phyloP scores from a whole-genome alignment of 2,329 filamentous ascomycete genomes.

The Pezizomycotina sp. region DNA sequence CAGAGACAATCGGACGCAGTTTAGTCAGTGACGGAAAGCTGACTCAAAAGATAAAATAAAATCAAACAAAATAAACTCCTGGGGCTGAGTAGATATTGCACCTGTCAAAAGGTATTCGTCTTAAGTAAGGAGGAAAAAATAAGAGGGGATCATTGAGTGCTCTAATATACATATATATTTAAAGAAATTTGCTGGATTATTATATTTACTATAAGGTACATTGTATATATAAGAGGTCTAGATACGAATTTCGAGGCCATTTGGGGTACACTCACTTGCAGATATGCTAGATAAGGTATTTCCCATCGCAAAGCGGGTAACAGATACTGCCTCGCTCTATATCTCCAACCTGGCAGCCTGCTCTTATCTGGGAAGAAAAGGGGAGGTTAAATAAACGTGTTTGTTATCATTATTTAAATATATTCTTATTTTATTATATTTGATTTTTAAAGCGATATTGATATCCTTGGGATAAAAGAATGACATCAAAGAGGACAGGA shows the following conservation, averaged over 20 bases:
- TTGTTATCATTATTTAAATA: no score
- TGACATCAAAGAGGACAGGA: no score
- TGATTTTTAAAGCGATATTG: no score
- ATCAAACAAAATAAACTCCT: no score
- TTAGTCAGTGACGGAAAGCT: not conserved
- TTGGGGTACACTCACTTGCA: constrained; percentile 41
- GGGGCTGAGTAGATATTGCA: no score
- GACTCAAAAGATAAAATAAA: no score
- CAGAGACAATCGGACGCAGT: not conserved
- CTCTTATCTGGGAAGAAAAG: constrained; percentile 77
- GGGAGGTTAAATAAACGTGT: no score
- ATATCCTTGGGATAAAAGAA: no score
- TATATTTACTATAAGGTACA: not conserved
- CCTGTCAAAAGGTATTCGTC: constrained; percentile 19
- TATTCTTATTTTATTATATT: no score
- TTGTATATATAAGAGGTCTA: not conserved
- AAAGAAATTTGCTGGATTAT: not conserved
- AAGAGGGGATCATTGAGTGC: not conserved
- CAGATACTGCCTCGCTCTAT: constrained; percentile 60
- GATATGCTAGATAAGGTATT: constrained; percentile 77
- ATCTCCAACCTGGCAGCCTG: constrained; percentile 75
- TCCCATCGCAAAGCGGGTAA: constrained; percentile 86
- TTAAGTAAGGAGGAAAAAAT: constrained; percentile 11
- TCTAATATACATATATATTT: not conserved
- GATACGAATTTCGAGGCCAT: constrained; percentile 2